Conservation (phyloP, 2,329 filamentous ascomycete genomes). For the Penicillium concentricum region DNA sequence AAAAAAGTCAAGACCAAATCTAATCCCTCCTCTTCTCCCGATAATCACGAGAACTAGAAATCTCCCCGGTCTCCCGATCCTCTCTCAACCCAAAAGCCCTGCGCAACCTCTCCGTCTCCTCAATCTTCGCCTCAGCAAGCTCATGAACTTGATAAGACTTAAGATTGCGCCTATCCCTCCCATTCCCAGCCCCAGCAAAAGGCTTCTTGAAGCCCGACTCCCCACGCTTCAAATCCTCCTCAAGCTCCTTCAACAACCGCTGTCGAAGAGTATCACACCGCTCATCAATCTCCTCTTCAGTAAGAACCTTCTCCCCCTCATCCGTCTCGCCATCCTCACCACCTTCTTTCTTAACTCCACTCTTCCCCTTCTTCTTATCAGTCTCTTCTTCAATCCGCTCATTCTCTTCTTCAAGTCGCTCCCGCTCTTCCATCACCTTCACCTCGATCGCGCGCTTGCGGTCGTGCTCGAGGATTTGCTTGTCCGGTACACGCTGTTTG, state of each 20-base stretch:
- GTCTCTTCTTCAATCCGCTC: constrained; percentile 69
- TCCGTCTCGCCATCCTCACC: constrained; percentile 11
- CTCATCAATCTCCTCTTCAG: constrained; percentile 70
- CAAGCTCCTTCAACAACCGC: constrained; percentile 60
- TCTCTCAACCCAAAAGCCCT: constrained; percentile 83
- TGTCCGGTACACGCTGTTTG: constrained; percentile 82
- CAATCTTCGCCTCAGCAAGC: constrained; percentile 91
- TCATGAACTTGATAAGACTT: constrained; percentile 97
- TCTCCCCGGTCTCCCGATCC: constrained; percentile 80
- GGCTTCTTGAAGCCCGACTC: constrained; percentile 23
- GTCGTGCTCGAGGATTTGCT: constrained; percentile 91
- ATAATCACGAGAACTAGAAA: constrained; percentile 24
- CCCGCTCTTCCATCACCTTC: constrained; percentile 85
- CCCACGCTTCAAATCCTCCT: constrained; percentile 37
- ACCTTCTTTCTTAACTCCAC: constrained; percentile 29
- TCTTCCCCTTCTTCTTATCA: constrained; percentile 68
- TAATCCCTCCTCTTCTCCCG: constrained; percentile 19
- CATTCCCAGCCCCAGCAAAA: constrained; percentile 13
- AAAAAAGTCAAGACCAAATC: not conserved
- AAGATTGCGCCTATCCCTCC: constrained; percentile 52
- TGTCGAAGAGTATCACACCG: constrained; percentile 66
- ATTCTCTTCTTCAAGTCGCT: constrained; percentile 82
- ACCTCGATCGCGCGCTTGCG: constrained; percentile 88
- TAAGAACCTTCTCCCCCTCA: constrained; percentile 28
- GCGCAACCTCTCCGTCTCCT: constrained; percentile 85